phyloP scores from a whole-genome alignment of 2,329 filamentous ascomycete species.

The Nemania sp. region DNA sequence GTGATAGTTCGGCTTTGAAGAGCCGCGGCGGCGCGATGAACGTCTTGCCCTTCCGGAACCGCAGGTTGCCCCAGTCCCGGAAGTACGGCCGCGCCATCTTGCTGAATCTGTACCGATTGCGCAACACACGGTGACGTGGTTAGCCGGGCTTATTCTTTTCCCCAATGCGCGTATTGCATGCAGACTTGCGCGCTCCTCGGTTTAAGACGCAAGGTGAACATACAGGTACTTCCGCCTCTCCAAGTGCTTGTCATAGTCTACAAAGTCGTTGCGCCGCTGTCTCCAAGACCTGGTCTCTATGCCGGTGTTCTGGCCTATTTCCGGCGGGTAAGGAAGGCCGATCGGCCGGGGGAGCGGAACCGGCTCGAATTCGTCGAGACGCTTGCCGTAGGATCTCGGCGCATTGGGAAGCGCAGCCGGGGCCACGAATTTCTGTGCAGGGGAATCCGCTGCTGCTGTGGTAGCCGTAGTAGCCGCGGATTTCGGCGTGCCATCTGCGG shows the following conservation, averaged over 20 bases:
- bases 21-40: constrained; percentile 84
- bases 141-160: neutral
- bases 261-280: constrained; percentile 77
- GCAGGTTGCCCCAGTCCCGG: constrained; percentile 88
- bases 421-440: constrained; percentile 33
- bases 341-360: constrained; percentile 72
- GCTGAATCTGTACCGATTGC: constrained; percentile 13
- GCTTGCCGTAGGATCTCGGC: constrained; percentile 62
- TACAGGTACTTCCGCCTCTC: constrained; percentile 75
- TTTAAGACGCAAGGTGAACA: constrained; percentile 29
- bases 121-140: neutral
- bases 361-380: constrained; percentile 58
- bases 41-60: constrained; percentile 83
- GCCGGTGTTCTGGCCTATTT: constrained; percentile 79
- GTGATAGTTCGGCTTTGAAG: constrained; percentile 78
- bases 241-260: constrained; percentile 83
- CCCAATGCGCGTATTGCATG: too few relatives aligned
- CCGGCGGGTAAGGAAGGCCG: constrained; percentile 74
- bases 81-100: constrained; percentile 75
- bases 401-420: constrained; percentile 57
- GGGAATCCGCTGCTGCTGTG: neutral
- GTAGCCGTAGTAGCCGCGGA: constrained; percentile 19
- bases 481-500: too few relatives aligned
- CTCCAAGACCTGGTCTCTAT: constrained; percentile 67
- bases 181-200: neutral